Evolutionary conservation across 2,329 filamentous ascomycete species (phyloP), one percentile per base, ranked within the genome.

Genomic region (Alternaria alternata): DNA sequence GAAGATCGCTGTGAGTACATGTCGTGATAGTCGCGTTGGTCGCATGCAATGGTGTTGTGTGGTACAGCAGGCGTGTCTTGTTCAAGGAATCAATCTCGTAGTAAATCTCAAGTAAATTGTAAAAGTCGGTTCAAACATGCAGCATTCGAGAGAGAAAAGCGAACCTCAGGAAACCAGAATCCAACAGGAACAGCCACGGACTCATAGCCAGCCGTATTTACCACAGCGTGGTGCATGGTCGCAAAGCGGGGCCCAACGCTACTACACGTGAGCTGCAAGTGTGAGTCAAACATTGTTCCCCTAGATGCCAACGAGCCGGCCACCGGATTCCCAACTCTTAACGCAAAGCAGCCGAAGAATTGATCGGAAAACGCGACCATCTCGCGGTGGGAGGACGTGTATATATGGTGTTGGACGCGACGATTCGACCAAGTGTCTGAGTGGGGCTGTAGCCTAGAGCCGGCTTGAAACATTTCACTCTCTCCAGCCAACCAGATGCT

Each of bases 351-450:
- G 73, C 57, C 72, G 67, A 66, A 69, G 51, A 63, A 77, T 72
- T 70, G 75, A 71, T 63, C 51, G 62, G 55, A 75, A 77, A 78
- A 77, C 77, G 71, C 78, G 78, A 79, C 77, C 63, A 79, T 79
- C 61, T 73, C 78, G 71, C 78, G 77, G 71, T 79, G 70, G 68
- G 70, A 70, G 70, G 67, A 68, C 73, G 73, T 75, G 74, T 76
- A 67, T 68, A 71, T 75, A 73, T 73, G 69, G 74, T 75, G 67
- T 73, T 73, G 63, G 73, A 77, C 75, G 75, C 73, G 76, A 77
- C 72, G 75, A 77, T 74, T 77, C 69, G 75, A 72, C 71, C 63
- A 60, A 58, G 56, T 57, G 48, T 56, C 60, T 57, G 47, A 69
- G 67, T 67, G 64, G 68, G 65, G 64, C 60, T 64, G 73, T 39